These are phyloP conservation scores for Phytophthora agathidicida DNA, from an alignment of 352 stramenopile genomes.

Conservation along the genomic window DNA sequence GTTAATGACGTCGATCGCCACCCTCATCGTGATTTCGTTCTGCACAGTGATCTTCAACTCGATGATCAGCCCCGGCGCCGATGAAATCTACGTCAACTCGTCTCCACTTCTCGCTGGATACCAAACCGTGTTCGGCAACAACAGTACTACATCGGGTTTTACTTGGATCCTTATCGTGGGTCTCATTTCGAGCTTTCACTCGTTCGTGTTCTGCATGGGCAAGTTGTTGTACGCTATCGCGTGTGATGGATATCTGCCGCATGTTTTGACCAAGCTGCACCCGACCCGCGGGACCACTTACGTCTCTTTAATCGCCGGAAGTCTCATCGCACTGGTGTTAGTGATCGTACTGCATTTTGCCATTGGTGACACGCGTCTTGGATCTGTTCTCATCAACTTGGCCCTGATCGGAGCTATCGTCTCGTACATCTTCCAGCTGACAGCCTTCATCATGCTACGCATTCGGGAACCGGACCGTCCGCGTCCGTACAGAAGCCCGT, in stretches of 20 bases:
- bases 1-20: slow-evolving; percentile 54
- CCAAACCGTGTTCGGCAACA: slow-evolving; percentile 65
- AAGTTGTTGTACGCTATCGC: slow-evolving; percentile 66
- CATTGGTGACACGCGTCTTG: slow-evolving; percentile 59
- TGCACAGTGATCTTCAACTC: slow-evolving; percentile 68
- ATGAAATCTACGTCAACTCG: slow-evolving; percentile 45
- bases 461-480: slow-evolving; percentile 52
- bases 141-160: slow-evolving; percentile 54
- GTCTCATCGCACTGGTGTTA: slow-evolving; percentile 41
- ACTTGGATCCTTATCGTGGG: slow-evolving; percentile 68
- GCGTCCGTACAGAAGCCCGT: slow-evolving; percentile 58
- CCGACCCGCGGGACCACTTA: slow-evolving; percentile 51
- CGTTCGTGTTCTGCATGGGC: slow-evolving; percentile 77
- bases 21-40: slow-evolving; percentile 61
- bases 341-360: slow-evolving; percentile 56
- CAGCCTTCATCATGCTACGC: slow-evolving; percentile 60
- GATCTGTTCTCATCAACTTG: slow-evolving; percentile 68
- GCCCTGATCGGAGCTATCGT: slow-evolving; percentile 64
- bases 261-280: slow-evolving; percentile 54
- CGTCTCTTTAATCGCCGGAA: slow-evolving; percentile 48
- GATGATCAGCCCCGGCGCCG: slow-evolving; percentile 54
- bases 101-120: slow-evolving; percentile 62
- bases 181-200: slow-evolving; percentile 69
- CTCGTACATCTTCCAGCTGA: slow-evolving; percentile 66
- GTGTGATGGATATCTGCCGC: slow-evolving; percentile 61